Evolutionary conservation across 2,329 filamentous ascomycete species (phyloP).

Genomic region (Penicillium sp.): DNA sequence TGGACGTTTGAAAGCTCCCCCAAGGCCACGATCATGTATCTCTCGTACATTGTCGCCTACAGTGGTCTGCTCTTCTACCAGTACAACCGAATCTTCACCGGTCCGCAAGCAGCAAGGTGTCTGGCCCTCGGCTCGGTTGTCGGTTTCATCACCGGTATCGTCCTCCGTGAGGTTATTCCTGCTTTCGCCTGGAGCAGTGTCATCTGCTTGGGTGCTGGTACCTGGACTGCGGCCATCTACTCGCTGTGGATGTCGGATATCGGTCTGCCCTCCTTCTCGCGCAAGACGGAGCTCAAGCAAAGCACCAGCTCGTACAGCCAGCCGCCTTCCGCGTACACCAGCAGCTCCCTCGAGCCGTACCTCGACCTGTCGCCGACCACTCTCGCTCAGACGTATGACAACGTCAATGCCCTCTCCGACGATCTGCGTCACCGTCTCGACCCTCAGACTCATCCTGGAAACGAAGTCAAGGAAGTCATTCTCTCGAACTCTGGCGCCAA

Average conservation of each 20-base stretch:
- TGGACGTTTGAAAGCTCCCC: slow-evolving; percentile 54
- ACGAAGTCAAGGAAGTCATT: slow-evolving; percentile 49
- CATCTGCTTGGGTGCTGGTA: slow-evolving; percentile 53
- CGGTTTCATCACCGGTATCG: slow-evolving; percentile 51
- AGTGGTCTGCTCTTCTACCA: slow-evolving; percentile 59
- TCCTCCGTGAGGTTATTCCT: slow-evolving; percentile 45
- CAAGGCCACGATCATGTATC: slow-evolving; percentile 54
- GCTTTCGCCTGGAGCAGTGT: slow-evolving; percentile 51
- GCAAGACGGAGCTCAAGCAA: neutral
- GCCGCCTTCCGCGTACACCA: slow-evolving; percentile 2
- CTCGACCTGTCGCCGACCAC: slow-evolving; percentile 19
- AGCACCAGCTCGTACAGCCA: neutral
- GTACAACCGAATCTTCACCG: slow-evolving; percentile 58
- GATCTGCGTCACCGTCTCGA: slow-evolving; percentile 46
- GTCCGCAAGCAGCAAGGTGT: slow-evolving; percentile 43
- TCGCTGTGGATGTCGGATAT: slow-evolving; percentile 54
- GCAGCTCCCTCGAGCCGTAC: slow-evolving; percentile 33
- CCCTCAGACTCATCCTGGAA: slow-evolving; percentile 47
- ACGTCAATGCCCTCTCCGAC: slow-evolving; percentile 38
- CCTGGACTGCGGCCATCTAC: slow-evolving; percentile 57
- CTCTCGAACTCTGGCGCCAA: slow-evolving; percentile 38
- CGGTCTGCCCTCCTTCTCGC: slow-evolving; percentile 41
- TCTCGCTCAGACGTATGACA: slow-evolving; percentile 17
- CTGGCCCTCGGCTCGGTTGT: slow-evolving; percentile 46
- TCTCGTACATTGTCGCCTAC: slow-evolving; percentile 55